Percentiles rank a stretch among this genome's conserved stretches.
Evolutionary conservation across 345 rosid species (phyloP).

Genomic region (Angophora floribunda): DNA sequence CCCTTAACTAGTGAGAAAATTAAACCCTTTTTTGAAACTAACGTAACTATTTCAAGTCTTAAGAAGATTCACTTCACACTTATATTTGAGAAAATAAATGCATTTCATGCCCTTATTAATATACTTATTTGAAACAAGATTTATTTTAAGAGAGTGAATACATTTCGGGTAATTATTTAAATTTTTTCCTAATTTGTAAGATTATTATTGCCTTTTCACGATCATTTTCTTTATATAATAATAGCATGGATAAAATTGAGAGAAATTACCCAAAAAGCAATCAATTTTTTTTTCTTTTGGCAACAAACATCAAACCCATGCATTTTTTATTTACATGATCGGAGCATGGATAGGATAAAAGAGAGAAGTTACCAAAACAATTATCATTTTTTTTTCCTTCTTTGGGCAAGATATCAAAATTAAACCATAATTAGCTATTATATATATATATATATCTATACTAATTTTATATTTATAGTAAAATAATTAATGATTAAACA

Average conservation of each 20-base stretch:
- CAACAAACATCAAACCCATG: not conserved
- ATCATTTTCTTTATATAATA: not conserved
- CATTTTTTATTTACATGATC: not conserved
- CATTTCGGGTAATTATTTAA: accelerated
- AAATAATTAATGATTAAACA: not conserved
- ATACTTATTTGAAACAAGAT: accelerated
- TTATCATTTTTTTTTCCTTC: not conserved
- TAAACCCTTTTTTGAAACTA: accelerated
- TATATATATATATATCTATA: too few relatives aligned
- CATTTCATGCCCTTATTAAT: accelerated
- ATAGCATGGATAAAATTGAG: accelerated
- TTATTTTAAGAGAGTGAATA: accelerated
- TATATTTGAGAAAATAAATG: accelerated
- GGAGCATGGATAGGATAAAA: not conserved
- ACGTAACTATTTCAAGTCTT: accelerated
- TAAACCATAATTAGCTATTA: not conserved
- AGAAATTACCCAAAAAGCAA: not conserved
- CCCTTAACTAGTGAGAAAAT: accelerated
- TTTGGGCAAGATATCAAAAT: not conserved
- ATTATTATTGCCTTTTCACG: not conserved
- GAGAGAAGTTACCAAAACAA: not conserved
- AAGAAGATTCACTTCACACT: too few relatives aligned
- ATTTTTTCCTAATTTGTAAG: accelerated
- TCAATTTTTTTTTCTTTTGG: not conserved
- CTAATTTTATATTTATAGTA: too few relatives aligned